Conservation (phyloP, 768 basidiomycete species). For the Roridomyces roridus region DNA sequence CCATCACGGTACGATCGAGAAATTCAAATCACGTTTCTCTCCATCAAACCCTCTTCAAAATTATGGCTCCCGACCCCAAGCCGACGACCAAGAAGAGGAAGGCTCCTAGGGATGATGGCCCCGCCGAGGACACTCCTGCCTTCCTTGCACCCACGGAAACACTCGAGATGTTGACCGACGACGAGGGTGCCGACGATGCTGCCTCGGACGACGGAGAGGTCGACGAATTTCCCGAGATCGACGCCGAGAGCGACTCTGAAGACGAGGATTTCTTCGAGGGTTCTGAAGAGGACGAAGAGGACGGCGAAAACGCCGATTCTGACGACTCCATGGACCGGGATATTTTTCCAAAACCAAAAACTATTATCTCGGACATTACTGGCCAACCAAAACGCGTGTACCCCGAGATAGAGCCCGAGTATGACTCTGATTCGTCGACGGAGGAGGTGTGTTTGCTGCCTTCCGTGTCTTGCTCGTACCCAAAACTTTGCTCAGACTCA, state of each 20-base stretch:
- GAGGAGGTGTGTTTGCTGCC: constrained; percentile 72
- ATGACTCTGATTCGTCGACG: constrained; percentile 90
- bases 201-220: constrained; percentile 63
- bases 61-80: constrained; percentile 40
- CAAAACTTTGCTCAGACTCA: constrained; percentile 63
- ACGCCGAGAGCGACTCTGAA: constrained; percentile 57
- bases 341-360: constrained; percentile 69
- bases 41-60: constrained; percentile 15
- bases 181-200: constrained; percentile 57
- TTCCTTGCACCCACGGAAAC: constrained; percentile 27
- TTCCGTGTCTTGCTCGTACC: constrained; percentile 1
- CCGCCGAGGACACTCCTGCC: constrained; percentile 24
- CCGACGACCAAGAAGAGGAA: constrained; percentile 65
- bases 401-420: constrained; percentile 89
- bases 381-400: constrained; percentile 85
- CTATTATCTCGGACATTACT: constrained; percentile 79
- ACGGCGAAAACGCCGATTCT: constrained; percentile 41
- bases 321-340: constrained; percentile 52
- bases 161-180: constrained; percentile 77
- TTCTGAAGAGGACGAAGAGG: constrained; percentile 46
- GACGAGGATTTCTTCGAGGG: constrained; percentile 46
- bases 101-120: constrained; percentile 41
- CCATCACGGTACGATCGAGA: constrained; percentile 56
- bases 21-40: not conserved
- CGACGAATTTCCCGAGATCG: constrained; percentile 79